A percentile compares a stretch with the other conserved stretches of the same genome.
Evolutionary conservation across 164 flowering plant genomes (phyloP).

Genomic region (Stephania yunnanensis): DNA sequence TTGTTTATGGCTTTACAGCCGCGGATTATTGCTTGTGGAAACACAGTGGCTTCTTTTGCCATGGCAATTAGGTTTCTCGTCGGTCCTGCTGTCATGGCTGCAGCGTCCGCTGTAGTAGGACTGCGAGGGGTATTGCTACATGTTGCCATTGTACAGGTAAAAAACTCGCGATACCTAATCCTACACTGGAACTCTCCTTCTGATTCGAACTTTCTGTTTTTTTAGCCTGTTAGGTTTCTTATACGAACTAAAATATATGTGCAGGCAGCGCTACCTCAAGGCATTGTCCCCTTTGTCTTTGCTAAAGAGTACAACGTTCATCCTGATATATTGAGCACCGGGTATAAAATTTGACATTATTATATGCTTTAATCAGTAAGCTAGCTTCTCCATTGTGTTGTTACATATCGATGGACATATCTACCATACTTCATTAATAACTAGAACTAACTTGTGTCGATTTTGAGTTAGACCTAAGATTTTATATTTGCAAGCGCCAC

Average conservation of each 20-base stretch:
- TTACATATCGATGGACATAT: too few species aligned
- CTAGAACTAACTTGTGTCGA: too few species aligned
- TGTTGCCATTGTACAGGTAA: conserved; percentile 84
- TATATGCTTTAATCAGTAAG: too few species aligned
- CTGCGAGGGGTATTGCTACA: conserved; percentile 60
- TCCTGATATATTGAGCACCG: conserved; percentile 87
- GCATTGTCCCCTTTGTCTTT: conserved; percentile 90
- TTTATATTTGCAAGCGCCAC: background rate
- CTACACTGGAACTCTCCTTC: background rate
- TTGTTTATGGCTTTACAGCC: conserved; percentile 96
- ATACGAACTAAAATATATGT: conserved; percentile 1
- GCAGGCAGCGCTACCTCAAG: conserved; percentile 95
- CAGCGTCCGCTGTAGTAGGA: conserved; percentile 74
- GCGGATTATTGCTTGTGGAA: conserved; percentile 83
- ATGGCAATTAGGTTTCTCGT: conserved; percentile 77
- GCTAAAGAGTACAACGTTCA: conserved; percentile 94
- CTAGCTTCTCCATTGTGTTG: too few species aligned
- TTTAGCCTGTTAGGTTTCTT: background rate
- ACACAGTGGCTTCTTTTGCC: conserved; percentile 64
- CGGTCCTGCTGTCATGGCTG: conserved; percentile 95
- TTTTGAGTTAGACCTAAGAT: background rate
- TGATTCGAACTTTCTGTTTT: background rate
- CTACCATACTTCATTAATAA: too few species aligned
- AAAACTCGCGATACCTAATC: background rate
- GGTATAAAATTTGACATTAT: conserved; percentile 24